Evolutionary conservation across 345 rosid genomes (phyloP), one percentile per base, ranked within the genome.

Genomic region (Crucihimalaya himalaica): DNA sequence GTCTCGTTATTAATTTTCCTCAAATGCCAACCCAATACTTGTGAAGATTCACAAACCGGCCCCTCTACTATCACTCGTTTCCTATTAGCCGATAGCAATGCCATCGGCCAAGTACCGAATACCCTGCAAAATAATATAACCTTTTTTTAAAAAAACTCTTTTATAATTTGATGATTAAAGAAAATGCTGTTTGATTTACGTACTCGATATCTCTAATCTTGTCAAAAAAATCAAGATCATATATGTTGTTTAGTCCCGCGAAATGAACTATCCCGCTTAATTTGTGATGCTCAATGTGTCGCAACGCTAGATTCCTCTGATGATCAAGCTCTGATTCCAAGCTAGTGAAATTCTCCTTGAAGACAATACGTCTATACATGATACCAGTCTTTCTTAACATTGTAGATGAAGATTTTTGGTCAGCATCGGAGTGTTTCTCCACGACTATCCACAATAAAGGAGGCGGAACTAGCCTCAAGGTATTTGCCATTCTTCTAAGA

Each of bases 51-150:
- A 27, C 97, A 91, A 6, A 89, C 88, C 0, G 97, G 93, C 42
- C 98, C 97, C 77, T 94, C 97, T 6, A 88, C 88, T 64, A 47
- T 71, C 52, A 86, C 97, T 64, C 81, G 83, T 66, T 82, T 81
- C 82, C 78, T 80, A 81, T 92, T 83, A 7, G 89, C 84, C 8
- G 90, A 75, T 23, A 89, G 61, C 6, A 90, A 69, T 37, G 97
- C 97, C 89, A 86, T 76, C 8, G 97, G 89, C 97, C 99, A 95
- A 14, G 96, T 84, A 19, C 99, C 99, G 2, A 92, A 87, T 61
- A 84, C 92, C 83, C 99, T 94, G 65, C 72, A 37, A 53, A 64
- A 1, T 4, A 43, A 34, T 5, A 6, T 23, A 16, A 13, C 53
- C 6, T 29, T 21, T 4, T 21, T 3, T 1, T 2, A 32, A 40